Base-by-base conservation (phyloP, 2,329 filamentous ascomycete species). In the Cytospora schulzeri region DNA sequence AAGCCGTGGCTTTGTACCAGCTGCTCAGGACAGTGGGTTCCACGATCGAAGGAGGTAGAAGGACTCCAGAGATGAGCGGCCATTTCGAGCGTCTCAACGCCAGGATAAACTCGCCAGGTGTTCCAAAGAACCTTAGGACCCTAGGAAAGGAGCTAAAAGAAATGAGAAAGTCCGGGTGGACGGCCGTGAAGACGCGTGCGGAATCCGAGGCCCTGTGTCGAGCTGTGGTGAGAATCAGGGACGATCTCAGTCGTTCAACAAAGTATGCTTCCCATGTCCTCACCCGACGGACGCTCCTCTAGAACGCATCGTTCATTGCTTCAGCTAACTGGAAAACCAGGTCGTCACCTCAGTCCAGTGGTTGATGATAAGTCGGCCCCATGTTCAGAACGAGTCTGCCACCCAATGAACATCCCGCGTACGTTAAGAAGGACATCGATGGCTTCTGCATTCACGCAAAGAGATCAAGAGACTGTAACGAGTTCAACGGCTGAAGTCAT, bases 1-100 rank as follows among this genome's bases (percentile, higher is more conserved):
- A 62, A 2, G 50, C 56, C 22, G 35, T 62, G 38, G 60, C 60
- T 38, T 6, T 56, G 28, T 56, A 28, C 41, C 31, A 56, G 52
- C 24, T 62, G 15, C 60, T 62, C 22, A 62, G 12, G 29, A 48
- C 12, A 29, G 35, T 45, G 1, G 60, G 60, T 7, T 45, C n/a
- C 3, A 56, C 45, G 38, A 17, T 55, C 5, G 59, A 62, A 22
- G 17, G 28, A 24, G 6, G 15, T 14, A 35, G 12, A 4, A 19
- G 28, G 9, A 28, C 29, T 17, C 29, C 51, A 22, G 45, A 38
- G 33, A 62, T 62, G 60, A 31, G 26, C 3, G 28, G n/a, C 29
- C 29, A 50, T 28, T 62, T 62, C 60, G 24, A 56, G 12, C 41
- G 29, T 3, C 50, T 62, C 29, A 4, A 28, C 9, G n/a, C 12